phyloP scores from a whole-genome alignment of 768 basidiomycete species.

The Hericium coralloides region DNA sequence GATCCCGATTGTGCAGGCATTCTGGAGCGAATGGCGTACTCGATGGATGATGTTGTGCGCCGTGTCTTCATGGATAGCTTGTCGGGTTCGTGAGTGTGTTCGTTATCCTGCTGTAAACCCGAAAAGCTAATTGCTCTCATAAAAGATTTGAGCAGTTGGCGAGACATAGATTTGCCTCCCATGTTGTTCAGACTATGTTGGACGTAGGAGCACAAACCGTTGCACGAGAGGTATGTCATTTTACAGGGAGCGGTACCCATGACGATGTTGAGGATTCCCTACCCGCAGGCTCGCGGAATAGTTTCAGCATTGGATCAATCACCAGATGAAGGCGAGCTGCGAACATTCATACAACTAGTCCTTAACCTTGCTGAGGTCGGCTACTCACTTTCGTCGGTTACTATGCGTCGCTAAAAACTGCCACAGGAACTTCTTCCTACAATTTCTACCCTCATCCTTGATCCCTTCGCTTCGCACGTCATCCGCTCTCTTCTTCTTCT shows the following conservation, averaged over 20 bases:
- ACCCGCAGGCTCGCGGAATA: constrained; percentile 42
- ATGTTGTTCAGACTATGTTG: constrained; percentile 90
- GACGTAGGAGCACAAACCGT: constrained; percentile 55
- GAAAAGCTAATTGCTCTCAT: too few species aligned
- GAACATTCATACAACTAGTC: constrained; percentile 53
- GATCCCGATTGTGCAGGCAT: constrained; percentile 92
- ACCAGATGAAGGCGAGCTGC: constrained; percentile 53
- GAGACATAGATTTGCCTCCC: constrained; percentile 86
- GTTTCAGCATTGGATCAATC: constrained; percentile 37
- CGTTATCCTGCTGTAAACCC: too few species aligned
- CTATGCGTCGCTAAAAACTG: neutral
- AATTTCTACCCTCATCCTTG: constrained; percentile 59
- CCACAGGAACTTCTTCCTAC: constrained; percentile 60
- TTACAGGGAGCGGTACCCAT: too few species aligned
- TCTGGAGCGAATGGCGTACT: constrained; percentile 82
- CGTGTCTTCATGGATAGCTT: constrained; percentile 85
- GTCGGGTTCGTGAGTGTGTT: constrained; percentile 69
- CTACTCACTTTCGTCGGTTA: constrained; percentile 16
- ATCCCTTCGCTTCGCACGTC: constrained; percentile 89
- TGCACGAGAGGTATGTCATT: constrained; percentile 49
- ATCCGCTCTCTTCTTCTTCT: constrained; percentile 71
- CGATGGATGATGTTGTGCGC: constrained; percentile 95
- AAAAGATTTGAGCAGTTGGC: constrained; percentile 53
- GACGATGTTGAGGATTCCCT: too few species aligned
- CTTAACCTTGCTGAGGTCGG: constrained; percentile 56